Conservation (phyloP, 2,329 filamentous ascomycete species). For the Pseudocercospora cruenta region DNA sequence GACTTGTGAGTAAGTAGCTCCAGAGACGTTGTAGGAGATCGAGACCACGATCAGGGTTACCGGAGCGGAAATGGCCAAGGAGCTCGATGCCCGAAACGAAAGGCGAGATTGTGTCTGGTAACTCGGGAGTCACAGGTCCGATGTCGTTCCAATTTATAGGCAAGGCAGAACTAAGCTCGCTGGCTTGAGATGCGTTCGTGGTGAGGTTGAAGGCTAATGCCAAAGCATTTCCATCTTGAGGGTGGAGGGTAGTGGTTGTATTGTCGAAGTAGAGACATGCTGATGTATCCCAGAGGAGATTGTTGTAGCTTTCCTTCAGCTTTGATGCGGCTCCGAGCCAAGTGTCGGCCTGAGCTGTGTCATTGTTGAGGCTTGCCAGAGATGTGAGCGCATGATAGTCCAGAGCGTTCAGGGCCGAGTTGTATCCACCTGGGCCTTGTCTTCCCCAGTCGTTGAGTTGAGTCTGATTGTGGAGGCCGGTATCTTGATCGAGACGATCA, state of each 20-base stretch:
- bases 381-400: not conserved
- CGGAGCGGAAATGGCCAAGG: not conserved
- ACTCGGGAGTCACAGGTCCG: not conserved
- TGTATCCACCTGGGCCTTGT: not conserved
- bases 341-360: not conserved
- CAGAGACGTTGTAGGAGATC: not conserved
- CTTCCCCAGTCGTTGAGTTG: not conserved
- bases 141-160: not conserved
- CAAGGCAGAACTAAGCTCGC: not conserved
- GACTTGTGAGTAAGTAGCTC: not conserved
- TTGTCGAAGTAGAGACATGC: not conserved
- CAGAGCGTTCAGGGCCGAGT: not conserved
- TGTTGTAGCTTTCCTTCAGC: not conserved
- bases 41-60: not conserved
- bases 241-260: not conserved
- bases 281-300: not conserved
- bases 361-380: not conserved
- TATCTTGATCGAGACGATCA: not conserved
- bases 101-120: not conserved
- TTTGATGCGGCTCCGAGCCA: not conserved
- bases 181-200: not conserved
- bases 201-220: not conserved
- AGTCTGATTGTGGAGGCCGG: not conserved
- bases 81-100: not conserved
- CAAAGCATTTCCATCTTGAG: not conserved